These are phyloP conservation scores for Didymella sp. DNA, from an alignment of 2,329 filamentous ascomycete genomes.

Conservation along the genomic window DNA sequence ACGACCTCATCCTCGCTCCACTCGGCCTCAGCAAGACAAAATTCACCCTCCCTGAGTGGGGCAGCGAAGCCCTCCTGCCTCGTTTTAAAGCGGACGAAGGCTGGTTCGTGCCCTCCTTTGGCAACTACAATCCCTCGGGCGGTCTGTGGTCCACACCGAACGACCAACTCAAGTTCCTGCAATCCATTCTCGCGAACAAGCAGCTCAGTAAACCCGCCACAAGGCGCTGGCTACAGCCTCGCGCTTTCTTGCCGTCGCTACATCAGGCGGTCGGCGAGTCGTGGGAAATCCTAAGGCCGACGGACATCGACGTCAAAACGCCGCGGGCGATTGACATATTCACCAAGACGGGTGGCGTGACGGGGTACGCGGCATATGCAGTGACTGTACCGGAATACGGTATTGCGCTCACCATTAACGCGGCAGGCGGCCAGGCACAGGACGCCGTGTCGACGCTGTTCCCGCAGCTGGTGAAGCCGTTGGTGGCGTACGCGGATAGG, in stretches of 20 bases:
- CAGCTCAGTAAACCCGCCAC: conserved; percentile 26
- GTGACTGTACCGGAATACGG: conserved; percentile 35
- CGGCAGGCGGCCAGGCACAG: conserved; percentile 25
- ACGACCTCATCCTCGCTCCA: conserved; percentile 31
- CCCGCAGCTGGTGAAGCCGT: conserved; percentile 15
- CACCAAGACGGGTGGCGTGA: conserved; percentile 35
- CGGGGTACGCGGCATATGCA: conserved; percentile 31
- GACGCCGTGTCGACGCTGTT: conserved; percentile 24
- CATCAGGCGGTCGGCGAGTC: conserved; percentile 36
- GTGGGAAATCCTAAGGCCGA: conserved; percentile 39
- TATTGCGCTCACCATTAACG: conserved; percentile 33
- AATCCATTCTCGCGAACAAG: conserved; percentile 26
- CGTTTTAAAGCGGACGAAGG: conserved; percentile 15
- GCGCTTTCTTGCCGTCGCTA: conserved; percentile 25
- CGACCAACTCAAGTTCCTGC: conserved; percentile 30
- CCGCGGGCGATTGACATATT: conserved; percentile 34
- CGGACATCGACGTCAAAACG: conserved; percentile 23
- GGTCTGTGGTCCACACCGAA: conserved; percentile 39
- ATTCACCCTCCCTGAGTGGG: conserved; percentile 23
- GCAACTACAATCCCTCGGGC: conserved; percentile 35
- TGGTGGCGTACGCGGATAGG: conserved; percentile 33
- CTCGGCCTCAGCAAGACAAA: conserved; percentile 26
- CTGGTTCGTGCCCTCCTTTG: conserved; percentile 35
- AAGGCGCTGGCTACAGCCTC: conserved; percentile 35
- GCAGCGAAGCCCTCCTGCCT: conserved; percentile 27